Evolutionary conservation across 1,139 yeast species (phyloP).

Genomic region (Candida albicans): DNA sequence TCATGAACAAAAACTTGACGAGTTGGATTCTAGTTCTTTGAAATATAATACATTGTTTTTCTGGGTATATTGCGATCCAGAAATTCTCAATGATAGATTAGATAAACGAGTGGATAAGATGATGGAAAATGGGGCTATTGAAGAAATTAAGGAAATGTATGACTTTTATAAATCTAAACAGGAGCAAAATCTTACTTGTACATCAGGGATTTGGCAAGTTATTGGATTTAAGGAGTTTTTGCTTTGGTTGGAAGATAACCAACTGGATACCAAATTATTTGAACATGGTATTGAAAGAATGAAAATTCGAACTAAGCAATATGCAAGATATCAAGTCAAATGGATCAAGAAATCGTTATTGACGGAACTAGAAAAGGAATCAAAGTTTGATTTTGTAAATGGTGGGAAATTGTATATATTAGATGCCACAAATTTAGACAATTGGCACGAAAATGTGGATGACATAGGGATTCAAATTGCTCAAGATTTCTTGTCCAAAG

Average conservation of each 20-base stretch:
- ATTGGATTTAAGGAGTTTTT: constrained; percentile 93
- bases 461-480: constrained; percentile 56
- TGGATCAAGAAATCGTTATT: constrained; percentile 81
- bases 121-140: constrained; percentile 67
- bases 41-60: constrained; percentile 69
- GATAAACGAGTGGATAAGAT: constrained; percentile 81
- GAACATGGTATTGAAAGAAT: constrained; percentile 62
- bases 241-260: constrained; percentile 58
- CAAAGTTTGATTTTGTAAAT: constrained; percentile 46
- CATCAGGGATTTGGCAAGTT: constrained; percentile 89
- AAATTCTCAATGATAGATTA: constrained; percentile 58
- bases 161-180: constrained; percentile 29
- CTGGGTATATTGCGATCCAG: constrained; percentile 82
- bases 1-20: constrained; percentile 53
- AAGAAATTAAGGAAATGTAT: constrained; percentile 65
- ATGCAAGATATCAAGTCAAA: constrained; percentile 87
- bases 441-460: constrained; percentile 61
- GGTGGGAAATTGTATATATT: constrained; percentile 68
- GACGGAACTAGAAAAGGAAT: constrained; percentile 57
- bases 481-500: constrained; percentile 27
- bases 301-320: constrained; percentile 83
- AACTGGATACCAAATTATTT: constrained; percentile 24
- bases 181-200: constrained; percentile 36
- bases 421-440: constrained; percentile 69
- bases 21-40: constrained; percentile 46